Conservation (phyloP, 179 eudicot genomes). For the Amaranthus tricolor region DNA sequence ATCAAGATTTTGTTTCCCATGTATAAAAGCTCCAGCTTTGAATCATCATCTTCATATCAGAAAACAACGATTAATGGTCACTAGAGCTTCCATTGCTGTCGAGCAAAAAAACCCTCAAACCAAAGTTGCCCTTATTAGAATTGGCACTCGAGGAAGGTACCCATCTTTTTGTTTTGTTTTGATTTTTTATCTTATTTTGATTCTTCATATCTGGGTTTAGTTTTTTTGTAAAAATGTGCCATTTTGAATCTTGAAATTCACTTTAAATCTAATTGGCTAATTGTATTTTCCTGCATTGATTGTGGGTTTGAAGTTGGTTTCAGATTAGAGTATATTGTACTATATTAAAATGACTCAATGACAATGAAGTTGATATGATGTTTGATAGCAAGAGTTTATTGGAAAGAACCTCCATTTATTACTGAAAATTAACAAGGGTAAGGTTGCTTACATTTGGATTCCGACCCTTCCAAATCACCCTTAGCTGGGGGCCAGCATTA, state of each 20-base stretch:
- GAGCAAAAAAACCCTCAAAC: constrained; percentile 50
- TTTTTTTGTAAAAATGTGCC: constrained; percentile 3
- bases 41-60: constrained; percentile 20
- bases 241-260: background rate
- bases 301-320: too few relatives aligned
- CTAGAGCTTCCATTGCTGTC: constrained; percentile 61
- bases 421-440: too few relatives aligned
- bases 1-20: constrained; percentile 41
- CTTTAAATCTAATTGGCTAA: background rate
- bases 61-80: constrained; percentile 27
- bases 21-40: constrained; percentile 30
- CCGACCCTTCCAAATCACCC: too few relatives aligned
- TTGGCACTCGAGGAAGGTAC: constrained; percentile 96
- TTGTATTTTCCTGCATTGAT: background rate
- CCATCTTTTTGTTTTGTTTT: constrained; percentile 2
- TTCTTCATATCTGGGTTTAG: constrained; percentile 18
- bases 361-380: too few relatives aligned
- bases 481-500: too few relatives aligned
- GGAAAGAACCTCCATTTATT: too few relatives aligned
- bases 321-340: too few relatives aligned
- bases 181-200: background rate
- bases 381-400: too few relatives aligned
- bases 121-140: constrained; percentile 66
- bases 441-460: too few relatives aligned
- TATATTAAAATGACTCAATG: too few relatives aligned